phyloP scores from a whole-genome alignment of 2,329 filamentous ascomycete species.

The Alternaria rosae region DNA sequence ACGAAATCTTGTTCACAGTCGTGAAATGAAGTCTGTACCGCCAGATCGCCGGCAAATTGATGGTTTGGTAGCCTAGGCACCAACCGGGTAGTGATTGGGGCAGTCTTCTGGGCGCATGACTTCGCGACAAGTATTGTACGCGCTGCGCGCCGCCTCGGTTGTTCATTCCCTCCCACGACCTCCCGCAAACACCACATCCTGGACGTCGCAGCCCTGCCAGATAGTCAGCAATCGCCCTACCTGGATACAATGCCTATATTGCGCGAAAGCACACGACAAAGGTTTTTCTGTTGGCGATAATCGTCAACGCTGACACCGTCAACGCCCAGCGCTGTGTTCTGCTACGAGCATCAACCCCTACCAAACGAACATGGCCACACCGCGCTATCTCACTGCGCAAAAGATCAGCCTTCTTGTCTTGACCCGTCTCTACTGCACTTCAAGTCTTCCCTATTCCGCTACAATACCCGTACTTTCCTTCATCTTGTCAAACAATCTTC shows the following conservation, averaged over 20 bases:
- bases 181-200: slow-evolving; percentile 16
- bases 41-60: neutral
- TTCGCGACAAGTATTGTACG: slow-evolving; percentile 22
- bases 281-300: slow-evolving; percentile 4
- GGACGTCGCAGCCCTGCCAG: neutral
- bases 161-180: slow-evolving; percentile 17
- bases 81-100: neutral
- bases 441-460: slow-evolving; percentile 71
- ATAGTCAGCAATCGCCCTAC: neutral
- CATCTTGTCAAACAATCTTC: slow-evolving; percentile 73
- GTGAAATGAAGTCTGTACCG: neutral
- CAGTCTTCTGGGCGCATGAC: slow-evolving; percentile 10
- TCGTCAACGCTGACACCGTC: neutral
- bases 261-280: neutral
- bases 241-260: neutral
- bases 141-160: slow-evolving; percentile 19
- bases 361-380: slow-evolving; percentile 61
- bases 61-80: neutral
- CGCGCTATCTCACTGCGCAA: slow-evolving; percentile 85
- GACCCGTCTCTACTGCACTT: slow-evolving; percentile 80
- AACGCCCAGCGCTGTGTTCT: neutral
- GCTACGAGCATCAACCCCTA: slow-evolving; percentile 3
- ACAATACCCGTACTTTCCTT: slow-evolving; percentile 80
- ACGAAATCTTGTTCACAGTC: neutral
- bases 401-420: slow-evolving; percentile 85